Base-by-base conservation (phyloP, 805 yeast species). In the Jamesozyma hellenica region DNA sequence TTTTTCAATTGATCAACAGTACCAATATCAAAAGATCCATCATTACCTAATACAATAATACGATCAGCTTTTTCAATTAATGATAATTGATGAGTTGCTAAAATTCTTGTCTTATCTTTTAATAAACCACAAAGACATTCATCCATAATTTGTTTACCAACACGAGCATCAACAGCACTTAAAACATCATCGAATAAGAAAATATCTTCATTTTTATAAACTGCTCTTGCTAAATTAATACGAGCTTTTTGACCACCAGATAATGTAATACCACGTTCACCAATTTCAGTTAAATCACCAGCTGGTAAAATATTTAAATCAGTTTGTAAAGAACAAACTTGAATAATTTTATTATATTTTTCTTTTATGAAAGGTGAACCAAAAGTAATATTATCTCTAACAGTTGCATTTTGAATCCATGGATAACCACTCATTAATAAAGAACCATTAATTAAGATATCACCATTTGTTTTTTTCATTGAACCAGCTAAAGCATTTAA, bases 181-280 rank as follows among this genome's bases (percentile, higher is more conserved):
- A 84, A 67, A 13, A 83, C 86, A 55, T 84, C 94, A 55, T 84
- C 94, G 38, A 84, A 60, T 37, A 84, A 59, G 31, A 79, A 69
- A 18, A 82, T 77, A 51, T 81, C 86, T 15, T 72, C 71, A 21
- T 76, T 68, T 12, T 79, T 74, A 52, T 84, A 84, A 2, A 82
- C 85, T 2, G 90, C 81, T 55, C 94, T 70, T 3, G 94, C 94
- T 43, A 84, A 63, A 52, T 76, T 75, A 39, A 84, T 72, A 57
- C 94, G 72, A 0, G 94, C 90, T 64, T 84, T 84, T 57, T 84
- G 94, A 38, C 94, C 94, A 41, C 94, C 94, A n/a, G 90, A 80
- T 32, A 84, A 62, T 0, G 92, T 82, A 35, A 84, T 77, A 51
- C 94, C 94, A 56, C 84, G 71, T 56, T 84, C 94, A 45, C 94